Conservation (phyloP, 2,329 filamentous ascomycete species). For the Neurospora crassa region DNA sequence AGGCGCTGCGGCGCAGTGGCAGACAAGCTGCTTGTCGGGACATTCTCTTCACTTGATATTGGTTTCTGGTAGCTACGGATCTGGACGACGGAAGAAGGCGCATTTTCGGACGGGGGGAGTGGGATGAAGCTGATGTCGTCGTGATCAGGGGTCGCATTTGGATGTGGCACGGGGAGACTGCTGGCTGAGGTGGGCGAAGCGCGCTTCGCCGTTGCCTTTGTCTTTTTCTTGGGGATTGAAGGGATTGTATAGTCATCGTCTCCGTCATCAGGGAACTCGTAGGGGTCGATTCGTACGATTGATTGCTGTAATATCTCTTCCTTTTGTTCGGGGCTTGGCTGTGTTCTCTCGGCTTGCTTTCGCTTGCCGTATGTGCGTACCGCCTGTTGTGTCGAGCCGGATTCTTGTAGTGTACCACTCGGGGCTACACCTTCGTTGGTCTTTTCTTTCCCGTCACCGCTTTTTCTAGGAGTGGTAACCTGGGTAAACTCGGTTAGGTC, state of each 20-base stretch:
- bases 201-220: conserved; percentile 5
- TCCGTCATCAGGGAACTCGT: conserved; percentile 12
- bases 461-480: conserved; percentile 23
- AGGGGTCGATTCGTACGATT: conserved; percentile 8
- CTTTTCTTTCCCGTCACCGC: neutral
- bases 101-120: neutral
- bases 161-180: neutral
- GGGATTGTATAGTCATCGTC: conserved; percentile 5
- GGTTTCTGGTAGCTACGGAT: neutral
- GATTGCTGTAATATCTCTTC: neutral
- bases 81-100: neutral
- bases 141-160: neutral
- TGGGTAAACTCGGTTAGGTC: conserved; percentile 23
- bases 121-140: neutral
- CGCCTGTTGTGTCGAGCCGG: neutral
- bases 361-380: conserved; percentile 1
- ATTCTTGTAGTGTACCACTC: neutral
- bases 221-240: conserved; percentile 5
- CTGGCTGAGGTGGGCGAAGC: neutral
- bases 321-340: conserved; percentile 2
- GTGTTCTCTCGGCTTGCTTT: neutral
- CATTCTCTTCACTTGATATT: conserved; percentile 1
- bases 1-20: conserved; percentile 7
- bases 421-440: neutral
- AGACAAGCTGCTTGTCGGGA: conserved; percentile 1